These are phyloP conservation scores for Xylaria acuta DNA, from an alignment of 495 filamentous ascomycete genomes.

Conservation along the genomic window DNA sequence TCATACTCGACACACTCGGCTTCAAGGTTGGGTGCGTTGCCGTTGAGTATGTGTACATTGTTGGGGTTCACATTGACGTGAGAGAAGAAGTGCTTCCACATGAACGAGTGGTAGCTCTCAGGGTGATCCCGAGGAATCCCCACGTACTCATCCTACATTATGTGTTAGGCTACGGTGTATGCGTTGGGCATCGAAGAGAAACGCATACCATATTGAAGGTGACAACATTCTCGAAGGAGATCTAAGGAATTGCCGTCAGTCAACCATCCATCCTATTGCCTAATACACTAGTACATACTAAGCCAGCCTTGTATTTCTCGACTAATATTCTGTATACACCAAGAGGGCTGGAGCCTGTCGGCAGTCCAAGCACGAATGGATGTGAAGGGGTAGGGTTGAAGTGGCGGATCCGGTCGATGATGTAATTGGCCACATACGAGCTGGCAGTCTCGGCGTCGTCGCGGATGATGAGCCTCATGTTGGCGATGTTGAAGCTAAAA, in stretches of 20 bases:
- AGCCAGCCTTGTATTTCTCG: slow-evolving; percentile 73
- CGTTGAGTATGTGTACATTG: slow-evolving; percentile 87
- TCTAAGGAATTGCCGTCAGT: slow-evolving; percentile 40
- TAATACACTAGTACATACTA: slow-evolving; percentile 43
- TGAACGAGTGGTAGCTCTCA: slow-evolving; percentile 86
- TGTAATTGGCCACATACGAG: slow-evolving; percentile 81
- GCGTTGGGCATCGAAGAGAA: slow-evolving; percentile 9
- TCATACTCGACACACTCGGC: slow-evolving; percentile 82
- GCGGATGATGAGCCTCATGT: slow-evolving; percentile 85
- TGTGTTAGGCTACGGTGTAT: slow-evolving; percentile 23
- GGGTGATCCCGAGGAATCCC: slow-evolving; percentile 81
- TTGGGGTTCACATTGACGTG: slow-evolving; percentile 81
- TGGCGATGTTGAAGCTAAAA: slow-evolving; percentile 27
- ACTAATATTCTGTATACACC: slow-evolving; percentile 80
- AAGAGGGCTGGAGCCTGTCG: slow-evolving; percentile 81
- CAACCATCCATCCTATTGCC: neutral
- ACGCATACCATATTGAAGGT: slow-evolving; percentile 86
- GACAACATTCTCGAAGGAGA: slow-evolving; percentile 86
- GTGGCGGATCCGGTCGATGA: slow-evolving; percentile 76
- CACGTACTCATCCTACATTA: slow-evolving; percentile 79
- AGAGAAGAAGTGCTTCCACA: slow-evolving; percentile 91
- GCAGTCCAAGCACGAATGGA: slow-evolving; percentile 84
- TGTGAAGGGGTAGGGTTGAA: slow-evolving; percentile 72
- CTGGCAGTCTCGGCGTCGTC: slow-evolving; percentile 70
- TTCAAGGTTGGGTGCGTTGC: slow-evolving; percentile 76